phyloP scores from a whole-genome alignment of 306 rosid genomes.

The Hippophae gyantsensis region DNA sequence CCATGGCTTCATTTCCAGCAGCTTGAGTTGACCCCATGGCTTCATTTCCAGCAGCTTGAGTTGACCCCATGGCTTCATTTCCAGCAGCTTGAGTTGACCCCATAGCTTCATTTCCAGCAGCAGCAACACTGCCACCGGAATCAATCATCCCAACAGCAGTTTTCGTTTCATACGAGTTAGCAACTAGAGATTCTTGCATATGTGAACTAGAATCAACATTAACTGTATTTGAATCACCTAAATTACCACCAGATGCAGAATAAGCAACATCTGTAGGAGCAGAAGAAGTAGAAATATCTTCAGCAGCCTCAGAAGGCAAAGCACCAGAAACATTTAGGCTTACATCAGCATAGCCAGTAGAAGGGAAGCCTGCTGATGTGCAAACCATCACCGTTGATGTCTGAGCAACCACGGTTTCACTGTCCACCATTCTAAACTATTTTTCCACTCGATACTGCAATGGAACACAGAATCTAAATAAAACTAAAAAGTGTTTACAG shows the following conservation, averaged over 20 bases:
- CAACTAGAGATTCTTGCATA: constrained; percentile 39
- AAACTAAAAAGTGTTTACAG: background rate
- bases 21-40: background rate
- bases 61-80: too few species aligned
- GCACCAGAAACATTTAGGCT: constrained; percentile 27
- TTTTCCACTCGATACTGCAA: too few species aligned
- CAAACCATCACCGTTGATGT: constrained; percentile 35
- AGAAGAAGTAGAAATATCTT: constrained; percentile 26
- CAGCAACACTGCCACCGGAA: constrained; percentile 25
- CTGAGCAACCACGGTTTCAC: constrained; percentile 56
- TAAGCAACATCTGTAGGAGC: constrained; percentile 23
- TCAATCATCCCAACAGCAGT: constrained; percentile 29
- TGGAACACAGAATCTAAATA: constrained; percentile 17
- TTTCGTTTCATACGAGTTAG: constrained; percentile 26
- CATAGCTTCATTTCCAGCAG: constrained; percentile 24
- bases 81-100: constrained; percentile 13
- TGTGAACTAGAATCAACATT: constrained; percentile 40
- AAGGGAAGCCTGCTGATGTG: constrained; percentile 24
- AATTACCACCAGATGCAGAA: constrained; percentile 21
- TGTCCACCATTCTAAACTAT: constrained; percentile 55
- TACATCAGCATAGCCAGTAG: constrained; percentile 44
- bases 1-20: constrained; percentile 27
- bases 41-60: constrained; percentile 12
- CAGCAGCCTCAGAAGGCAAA: constrained; percentile 22
- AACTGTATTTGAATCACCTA: constrained; percentile 34